Base-by-base conservation (phyloP, 2,329 filamentous ascomycete species). In the Neonectria sp. region DNA sequence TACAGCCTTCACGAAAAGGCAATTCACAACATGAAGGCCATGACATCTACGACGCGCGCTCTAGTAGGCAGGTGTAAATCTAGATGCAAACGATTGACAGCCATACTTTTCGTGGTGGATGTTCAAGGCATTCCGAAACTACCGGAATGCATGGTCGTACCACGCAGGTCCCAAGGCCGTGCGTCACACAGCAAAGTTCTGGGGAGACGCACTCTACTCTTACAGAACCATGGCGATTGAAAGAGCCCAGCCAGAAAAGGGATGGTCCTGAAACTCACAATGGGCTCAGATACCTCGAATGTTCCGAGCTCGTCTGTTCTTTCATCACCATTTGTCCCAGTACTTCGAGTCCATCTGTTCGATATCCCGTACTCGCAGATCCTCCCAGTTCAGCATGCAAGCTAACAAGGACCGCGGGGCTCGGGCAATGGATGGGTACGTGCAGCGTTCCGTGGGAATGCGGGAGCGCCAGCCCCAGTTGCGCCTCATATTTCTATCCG, bases 381-480 rank as follows among this genome's bases (percentile, higher is more conserved):
- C 46, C 27, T 52, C 24, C 17, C 35, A 15, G 46, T 31, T 60
- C 46, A 29, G n/a, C 33, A 33, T 11, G 24, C 33, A 52, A 15
- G 33, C 27, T 52, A 65, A 55, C 13, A 51, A 60, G 17, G 21
- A 12, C 33, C 17, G 40, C 40, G 62, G 62, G 62, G 55, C 60
- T 29, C 37, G 45, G 51, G 45, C 24, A 45, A 56, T 37, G 46
- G 35, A 52, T 59, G 55, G 60, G 62, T 60, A 49, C 62, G 46
- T 65, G 62, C 49, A 65, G 55, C 37, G 55, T 65, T 59, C 62
- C 62, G 62, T 52, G 48, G 29, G n/a, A 55, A 45, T 49, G 57
- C 51, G 56, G 56, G 56, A 65, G 51, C 63, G 55, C 58, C 62
- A 60, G 37, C 51, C 45, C 21, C 61, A 35, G 48, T 59, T 51